A percentile compares a stretch with the other conserved stretches of the same genome.
These are phyloP conservation scores for Castanospermum australe DNA, from an alignment of 306 rosid genomes.

Conservation along the genomic window DNA sequence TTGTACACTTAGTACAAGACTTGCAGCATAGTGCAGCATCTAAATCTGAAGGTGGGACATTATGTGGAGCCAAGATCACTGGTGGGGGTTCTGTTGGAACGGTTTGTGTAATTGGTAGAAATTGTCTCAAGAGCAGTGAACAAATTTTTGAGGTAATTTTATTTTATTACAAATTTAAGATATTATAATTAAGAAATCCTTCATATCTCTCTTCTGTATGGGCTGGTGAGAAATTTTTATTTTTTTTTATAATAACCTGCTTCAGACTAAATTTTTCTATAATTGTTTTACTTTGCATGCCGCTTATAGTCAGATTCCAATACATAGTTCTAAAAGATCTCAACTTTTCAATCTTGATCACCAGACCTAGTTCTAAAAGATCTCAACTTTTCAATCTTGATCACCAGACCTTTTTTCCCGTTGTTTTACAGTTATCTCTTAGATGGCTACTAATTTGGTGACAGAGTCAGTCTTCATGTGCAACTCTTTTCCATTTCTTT, in stretches of 20 bases:
- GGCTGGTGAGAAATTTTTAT: not conserved
- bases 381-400: not conserved
- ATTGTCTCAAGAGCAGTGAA: constrained; percentile 69
- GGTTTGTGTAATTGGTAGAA: constrained; percentile 80
- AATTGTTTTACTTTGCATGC: not conserved
- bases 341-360: not conserved
- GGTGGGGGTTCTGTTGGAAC: constrained; percentile 99
- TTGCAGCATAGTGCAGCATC: constrained; percentile 64
- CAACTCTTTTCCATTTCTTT: not conserved
- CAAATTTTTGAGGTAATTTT: constrained; percentile 74
- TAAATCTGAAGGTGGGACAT: constrained; percentile 62
- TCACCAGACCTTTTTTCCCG: not conserved
- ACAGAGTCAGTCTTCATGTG: not conserved
- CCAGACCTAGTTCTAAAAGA: no score
- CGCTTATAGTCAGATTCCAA: not conserved
- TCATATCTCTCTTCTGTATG: not conserved
- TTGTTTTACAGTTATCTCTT: not conserved
- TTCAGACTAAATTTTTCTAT: not conserved
- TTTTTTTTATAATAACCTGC: not conserved
- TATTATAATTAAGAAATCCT: not conserved
- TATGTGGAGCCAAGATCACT: constrained; percentile 86
- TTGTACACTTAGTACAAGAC: constrained; percentile 81
- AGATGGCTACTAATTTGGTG: not conserved
- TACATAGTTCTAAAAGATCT: not conserved
- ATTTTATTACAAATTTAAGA: not conserved